Evolutionary conservation across 2,329 filamentous ascomycete species (phyloP).

Genomic region (Colletotrichum sp.): DNA sequence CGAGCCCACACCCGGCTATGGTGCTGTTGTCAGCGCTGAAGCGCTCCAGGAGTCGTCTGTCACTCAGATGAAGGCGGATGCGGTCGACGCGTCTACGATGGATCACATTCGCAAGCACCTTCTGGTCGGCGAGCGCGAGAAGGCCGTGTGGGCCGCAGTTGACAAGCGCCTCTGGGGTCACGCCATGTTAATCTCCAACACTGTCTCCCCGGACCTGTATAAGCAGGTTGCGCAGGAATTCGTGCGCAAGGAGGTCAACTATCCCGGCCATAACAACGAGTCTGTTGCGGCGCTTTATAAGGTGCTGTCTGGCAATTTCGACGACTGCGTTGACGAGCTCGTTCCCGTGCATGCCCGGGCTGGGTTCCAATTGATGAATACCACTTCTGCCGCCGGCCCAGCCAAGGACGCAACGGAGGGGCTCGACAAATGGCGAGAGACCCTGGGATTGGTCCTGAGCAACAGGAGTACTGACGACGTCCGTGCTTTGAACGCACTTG

Average conservation of each 20-base stretch:
- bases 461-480: slow-evolving; percentile 85
- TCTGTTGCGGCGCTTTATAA: slow-evolving; percentile 92
- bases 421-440: slow-evolving; percentile 93
- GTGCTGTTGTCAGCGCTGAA: slow-evolving; percentile 24
- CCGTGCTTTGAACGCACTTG: slow-evolving; percentile 78
- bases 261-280: slow-evolving; percentile 78
- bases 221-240: slow-evolving; percentile 96
- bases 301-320: slow-evolving; percentile 89
- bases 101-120: slow-evolving; percentile 76
- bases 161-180: slow-evolving; percentile 97
- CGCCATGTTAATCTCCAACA: slow-evolving; percentile 85
- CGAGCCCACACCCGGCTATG: slow-evolving; percentile 27
- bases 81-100: slow-evolving; percentile 71
- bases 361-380: slow-evolving; percentile 88
- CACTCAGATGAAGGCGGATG: slow-evolving; percentile 61
- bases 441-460: slow-evolving; percentile 81
- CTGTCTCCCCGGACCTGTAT: slow-evolving; percentile 82
- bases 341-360: slow-evolving; percentile 92
- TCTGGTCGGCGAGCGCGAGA: slow-evolving; percentile 82
- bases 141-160: slow-evolving; percentile 90
- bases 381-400: slow-evolving; percentile 63
- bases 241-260: slow-evolving; percentile 91
- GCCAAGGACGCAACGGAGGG: slow-evolving; percentile 80
- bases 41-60: slow-evolving; percentile 28
- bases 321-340: slow-evolving; percentile 94